Evolutionary conservation across 2,329 filamentous ascomycete species (phyloP).

Genomic region (Alternaria brassicae): DNA sequence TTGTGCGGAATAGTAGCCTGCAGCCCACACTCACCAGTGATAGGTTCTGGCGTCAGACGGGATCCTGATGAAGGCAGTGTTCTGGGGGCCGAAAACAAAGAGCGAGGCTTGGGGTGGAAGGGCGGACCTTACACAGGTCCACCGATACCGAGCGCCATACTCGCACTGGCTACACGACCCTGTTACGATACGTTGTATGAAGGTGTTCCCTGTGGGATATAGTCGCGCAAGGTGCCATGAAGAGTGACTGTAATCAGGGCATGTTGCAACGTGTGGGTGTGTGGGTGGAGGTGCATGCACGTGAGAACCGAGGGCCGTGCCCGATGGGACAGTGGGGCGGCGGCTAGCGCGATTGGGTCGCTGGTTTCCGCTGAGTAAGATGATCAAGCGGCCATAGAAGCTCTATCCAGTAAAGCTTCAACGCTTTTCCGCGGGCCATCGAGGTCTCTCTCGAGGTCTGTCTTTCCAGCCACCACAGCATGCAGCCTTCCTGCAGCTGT

Average conservation of each 20-base stretch:
- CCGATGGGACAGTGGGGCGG: conserved; percentile 15
- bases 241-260: conserved; percentile 5
- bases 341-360: conserved; percentile 12
- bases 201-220: neutral
- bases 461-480: conserved; percentile 25
- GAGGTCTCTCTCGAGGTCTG: neutral
- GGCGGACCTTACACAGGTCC: conserved; percentile 7
- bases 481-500: conserved; percentile 24
- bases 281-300: conserved; percentile 12
- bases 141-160: neutral
- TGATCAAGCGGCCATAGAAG: conserved; percentile 5
- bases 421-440: neutral
- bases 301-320: conserved; percentile 19
- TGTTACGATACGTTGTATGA: neutral
- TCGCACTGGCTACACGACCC: conserved; percentile 1
- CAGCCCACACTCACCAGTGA: conserved; percentile 22
- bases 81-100: conserved; percentile 27
- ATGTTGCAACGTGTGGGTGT: conserved; percentile 5
- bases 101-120: conserved; percentile 16
- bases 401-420: conserved; percentile 10
- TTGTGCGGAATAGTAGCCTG: conserved; percentile 23
- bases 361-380: conserved; percentile 28
- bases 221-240: conserved; percentile 13
- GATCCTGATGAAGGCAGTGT: conserved; percentile 25
- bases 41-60: conserved; percentile 19